Conservation (phyloP, 2,329 filamentous ascomycete species). For the Fusarium sp. region DNA sequence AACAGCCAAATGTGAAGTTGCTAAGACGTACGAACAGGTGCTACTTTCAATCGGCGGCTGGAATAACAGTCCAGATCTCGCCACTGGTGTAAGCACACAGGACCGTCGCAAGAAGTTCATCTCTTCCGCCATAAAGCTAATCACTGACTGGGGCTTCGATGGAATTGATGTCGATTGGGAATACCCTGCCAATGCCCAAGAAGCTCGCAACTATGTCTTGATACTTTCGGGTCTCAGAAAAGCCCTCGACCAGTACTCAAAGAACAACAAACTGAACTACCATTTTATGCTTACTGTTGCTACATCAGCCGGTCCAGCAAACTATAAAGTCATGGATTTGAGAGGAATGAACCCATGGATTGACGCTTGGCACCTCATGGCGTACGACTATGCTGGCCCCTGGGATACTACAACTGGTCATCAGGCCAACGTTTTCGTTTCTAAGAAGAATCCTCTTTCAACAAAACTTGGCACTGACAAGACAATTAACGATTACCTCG, state of each 20-base stretch:
- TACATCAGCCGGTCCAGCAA: slow-evolving; percentile 56
- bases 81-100: slow-evolving; percentile 67
- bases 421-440: slow-evolving; percentile 73
- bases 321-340: slow-evolving; percentile 62
- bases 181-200: slow-evolving; percentile 53
- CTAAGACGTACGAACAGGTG: slow-evolving; percentile 17
- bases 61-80: slow-evolving; percentile 68
- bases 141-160: slow-evolving; percentile 73
- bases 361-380: slow-evolving; percentile 71
- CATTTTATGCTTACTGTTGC: slow-evolving; percentile 63
- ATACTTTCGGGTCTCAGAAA: slow-evolving; percentile 42
- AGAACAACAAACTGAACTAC: slow-evolving; percentile 51
- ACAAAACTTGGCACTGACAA: slow-evolving; percentile 76
- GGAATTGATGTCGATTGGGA: slow-evolving; percentile 68
- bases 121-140: slow-evolving; percentile 70
- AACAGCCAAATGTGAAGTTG: background rate
- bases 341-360: slow-evolving; percentile 64
- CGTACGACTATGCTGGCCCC: slow-evolving; percentile 75
- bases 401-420: slow-evolving; percentile 73
- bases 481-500: slow-evolving; percentile 64
- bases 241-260: slow-evolving; percentile 56
- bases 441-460: slow-evolving; percentile 57
- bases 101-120: slow-evolving; percentile 73
- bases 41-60: slow-evolving; percentile 71
- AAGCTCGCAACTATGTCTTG: slow-evolving; percentile 47